Conservation (phyloP, 192 early-diverging fungal species). For the Coemansia sp. region DNA sequence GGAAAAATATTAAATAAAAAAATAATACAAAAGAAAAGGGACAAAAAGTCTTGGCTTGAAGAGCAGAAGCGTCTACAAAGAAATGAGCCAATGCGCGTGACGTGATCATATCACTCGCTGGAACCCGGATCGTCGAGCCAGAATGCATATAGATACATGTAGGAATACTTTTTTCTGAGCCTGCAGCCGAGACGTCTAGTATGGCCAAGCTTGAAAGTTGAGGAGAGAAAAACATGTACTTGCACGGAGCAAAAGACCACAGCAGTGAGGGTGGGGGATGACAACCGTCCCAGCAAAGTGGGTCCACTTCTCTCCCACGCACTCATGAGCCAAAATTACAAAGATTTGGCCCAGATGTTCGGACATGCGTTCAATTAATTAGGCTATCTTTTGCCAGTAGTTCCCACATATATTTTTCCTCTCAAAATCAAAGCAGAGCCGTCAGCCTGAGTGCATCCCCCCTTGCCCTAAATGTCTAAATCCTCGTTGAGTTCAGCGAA, state of each 20-base stretch:
- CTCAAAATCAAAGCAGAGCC: background rate
- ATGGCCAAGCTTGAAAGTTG: background rate
- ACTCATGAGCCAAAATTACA: background rate
- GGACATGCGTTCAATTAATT: background rate
- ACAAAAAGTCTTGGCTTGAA: background rate
- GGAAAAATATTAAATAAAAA: background rate
- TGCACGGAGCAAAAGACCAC: background rate
- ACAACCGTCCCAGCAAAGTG: background rate
- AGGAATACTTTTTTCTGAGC: background rate
- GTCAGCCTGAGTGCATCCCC: background rate
- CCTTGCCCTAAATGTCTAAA: conserved; percentile 3
- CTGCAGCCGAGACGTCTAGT: background rate
- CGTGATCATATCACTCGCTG: background rate
- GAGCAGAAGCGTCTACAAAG: background rate
- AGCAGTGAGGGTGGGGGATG: background rate
- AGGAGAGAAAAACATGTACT: background rate
- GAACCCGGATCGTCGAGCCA: background rate
- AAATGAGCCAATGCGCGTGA: background rate
- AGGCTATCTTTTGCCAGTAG: background rate
- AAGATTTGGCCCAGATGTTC: background rate
- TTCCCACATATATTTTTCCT: background rate
- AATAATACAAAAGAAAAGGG: background rate
- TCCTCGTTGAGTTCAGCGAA: background rate
- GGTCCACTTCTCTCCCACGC: background rate
- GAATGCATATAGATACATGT: background rate